Conservation (phyloP, 1,284 basidiomycete species). For the Rhodotorula sp. region DNA sequence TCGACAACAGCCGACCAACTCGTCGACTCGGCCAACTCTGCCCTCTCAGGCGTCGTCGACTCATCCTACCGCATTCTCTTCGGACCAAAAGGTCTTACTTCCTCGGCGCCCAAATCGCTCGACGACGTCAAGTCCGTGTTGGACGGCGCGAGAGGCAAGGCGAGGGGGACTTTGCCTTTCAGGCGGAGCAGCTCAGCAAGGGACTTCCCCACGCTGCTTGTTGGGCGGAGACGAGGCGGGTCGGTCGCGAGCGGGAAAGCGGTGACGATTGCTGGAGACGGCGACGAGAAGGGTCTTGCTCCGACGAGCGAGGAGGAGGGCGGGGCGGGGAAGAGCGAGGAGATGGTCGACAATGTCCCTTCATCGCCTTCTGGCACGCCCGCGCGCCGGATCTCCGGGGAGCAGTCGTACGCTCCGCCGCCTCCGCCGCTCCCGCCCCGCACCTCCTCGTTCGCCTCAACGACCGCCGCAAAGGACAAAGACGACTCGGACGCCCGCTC, state of each 20-base stretch:
- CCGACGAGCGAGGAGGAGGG: neutral
- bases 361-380: constrained; percentile 6
- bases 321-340: constrained; percentile 5
- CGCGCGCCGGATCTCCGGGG: neutral
- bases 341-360: constrained; percentile 28
- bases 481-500: constrained; percentile 31
- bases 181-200: constrained; percentile 7
- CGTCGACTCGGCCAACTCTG: constrained; percentile 38
- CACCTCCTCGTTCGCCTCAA: neutral
- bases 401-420: neutral
- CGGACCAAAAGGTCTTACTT: neutral
- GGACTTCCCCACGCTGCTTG: neutral
- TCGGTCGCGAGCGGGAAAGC: neutral
- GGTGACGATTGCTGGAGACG: neutral
- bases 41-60: constrained; percentile 38
- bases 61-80: constrained; percentile 40
- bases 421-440: neutral
- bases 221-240: neutral
- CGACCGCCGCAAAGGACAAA: constrained; percentile 3
- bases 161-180: constrained; percentile 28
- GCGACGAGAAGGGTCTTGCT: neutral
- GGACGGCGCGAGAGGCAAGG: constrained; percentile 31
- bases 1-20: constrained; percentile 40
- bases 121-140: constrained; percentile 44
- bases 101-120: constrained; percentile 37